Percentiles rank a stretch among this genome's conserved stretches.
phyloP scores from a whole-genome alignment of 768 basidiomycete genomes.

The Tricholoma sp. region DNA sequence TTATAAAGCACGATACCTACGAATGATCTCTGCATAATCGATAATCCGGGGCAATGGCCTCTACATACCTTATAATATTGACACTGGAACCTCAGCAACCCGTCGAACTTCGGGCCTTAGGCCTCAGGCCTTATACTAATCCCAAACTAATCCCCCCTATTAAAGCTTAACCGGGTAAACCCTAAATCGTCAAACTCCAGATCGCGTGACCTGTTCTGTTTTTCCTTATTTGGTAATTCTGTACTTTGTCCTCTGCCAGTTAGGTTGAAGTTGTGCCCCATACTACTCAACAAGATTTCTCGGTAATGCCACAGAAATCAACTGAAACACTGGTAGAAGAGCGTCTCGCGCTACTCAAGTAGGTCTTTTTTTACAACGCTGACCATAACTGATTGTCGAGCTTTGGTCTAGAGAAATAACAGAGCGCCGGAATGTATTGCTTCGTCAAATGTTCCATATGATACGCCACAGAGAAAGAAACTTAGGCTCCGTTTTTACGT shows the following conservation, averaged over 20 bases:
- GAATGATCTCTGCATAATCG: too few relatives aligned
- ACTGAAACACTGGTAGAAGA: slow-evolving; percentile 37
- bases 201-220: too few relatives aligned
- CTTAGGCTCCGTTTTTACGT: slow-evolving; percentile 32
- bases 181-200: too few relatives aligned
- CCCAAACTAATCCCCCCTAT: too few relatives aligned
- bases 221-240: not conserved
- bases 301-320: slow-evolving; percentile 13
- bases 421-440: slow-evolving; percentile 61
- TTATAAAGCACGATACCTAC: too few relatives aligned
- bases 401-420: slow-evolving; percentile 47
- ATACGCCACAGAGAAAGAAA: slow-evolving; percentile 49
- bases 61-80: too few relatives aligned
- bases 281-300: not conserved
- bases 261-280: not conserved
- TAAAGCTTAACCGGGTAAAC: too few relatives aligned
- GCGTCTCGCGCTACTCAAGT: slow-evolving; percentile 41
- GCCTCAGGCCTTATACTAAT: too few relatives aligned
- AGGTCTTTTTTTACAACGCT: slow-evolving; percentile 9
- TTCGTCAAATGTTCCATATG: slow-evolving; percentile 68
- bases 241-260: not conserved
- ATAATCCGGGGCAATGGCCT: too few relatives aligned
- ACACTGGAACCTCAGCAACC: too few relatives aligned
- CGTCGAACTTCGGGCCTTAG: too few relatives aligned
- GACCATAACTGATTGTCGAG: slow-evolving; percentile 4